A percentile compares a stretch with the other conserved stretches of the same genome.
Evolutionary conservation across 2,329 filamentous ascomycete genomes (phyloP).

Genomic region (Epichloe sylvatica): DNA sequence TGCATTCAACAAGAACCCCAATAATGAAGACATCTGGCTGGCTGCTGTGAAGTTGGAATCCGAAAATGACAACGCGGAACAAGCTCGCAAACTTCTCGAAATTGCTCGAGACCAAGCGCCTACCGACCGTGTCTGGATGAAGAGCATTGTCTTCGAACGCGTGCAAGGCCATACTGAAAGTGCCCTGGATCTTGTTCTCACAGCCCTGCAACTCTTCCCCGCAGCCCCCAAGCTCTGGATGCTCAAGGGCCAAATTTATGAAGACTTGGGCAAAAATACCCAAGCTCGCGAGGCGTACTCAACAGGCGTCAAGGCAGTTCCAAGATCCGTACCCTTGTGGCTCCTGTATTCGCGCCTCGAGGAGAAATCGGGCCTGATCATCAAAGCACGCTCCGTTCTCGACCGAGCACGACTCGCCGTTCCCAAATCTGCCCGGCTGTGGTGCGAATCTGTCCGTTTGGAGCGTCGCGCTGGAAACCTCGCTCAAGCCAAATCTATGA

Average conservation of each 20-base stretch:
- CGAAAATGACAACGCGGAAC: constrained; percentile 68
- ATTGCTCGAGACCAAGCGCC: constrained; percentile 78
- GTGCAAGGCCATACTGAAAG: constrained; percentile 66
- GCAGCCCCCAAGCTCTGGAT: constrained; percentile 85
- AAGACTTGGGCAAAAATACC: constrained; percentile 61
- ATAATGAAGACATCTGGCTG: constrained; percentile 97
- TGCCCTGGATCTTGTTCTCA: constrained; percentile 74
- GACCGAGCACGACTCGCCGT: constrained; percentile 81
- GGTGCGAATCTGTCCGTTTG: constrained; percentile 87
- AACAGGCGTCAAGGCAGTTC: constrained; percentile 74
- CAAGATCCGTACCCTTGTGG: constrained; percentile 76
- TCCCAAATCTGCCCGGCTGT: constrained; percentile 70
- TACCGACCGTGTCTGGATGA: constrained; percentile 95
- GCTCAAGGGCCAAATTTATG: constrained; percentile 97
- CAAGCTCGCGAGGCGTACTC: constrained; percentile 84
- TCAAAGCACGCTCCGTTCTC: constrained; percentile 87
- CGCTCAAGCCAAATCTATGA: constrained; percentile 73
- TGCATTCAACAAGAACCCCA: constrained; percentile 88
- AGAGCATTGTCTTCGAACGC: constrained; percentile 85
- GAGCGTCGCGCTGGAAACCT: constrained; percentile 78
- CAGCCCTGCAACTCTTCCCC: constrained; percentile 77
- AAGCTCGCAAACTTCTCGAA: constrained; percentile 68
- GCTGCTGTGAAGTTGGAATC: constrained; percentile 93
- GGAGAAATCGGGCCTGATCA: constrained; percentile 66
- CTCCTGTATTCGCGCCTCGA: constrained; percentile 79